A percentile compares a stretch with the other conserved stretches of the same genome.
phyloP scores from a whole-genome alignment of 352 stramenopile genomes.

The Elongisporangium prolatum region DNA sequence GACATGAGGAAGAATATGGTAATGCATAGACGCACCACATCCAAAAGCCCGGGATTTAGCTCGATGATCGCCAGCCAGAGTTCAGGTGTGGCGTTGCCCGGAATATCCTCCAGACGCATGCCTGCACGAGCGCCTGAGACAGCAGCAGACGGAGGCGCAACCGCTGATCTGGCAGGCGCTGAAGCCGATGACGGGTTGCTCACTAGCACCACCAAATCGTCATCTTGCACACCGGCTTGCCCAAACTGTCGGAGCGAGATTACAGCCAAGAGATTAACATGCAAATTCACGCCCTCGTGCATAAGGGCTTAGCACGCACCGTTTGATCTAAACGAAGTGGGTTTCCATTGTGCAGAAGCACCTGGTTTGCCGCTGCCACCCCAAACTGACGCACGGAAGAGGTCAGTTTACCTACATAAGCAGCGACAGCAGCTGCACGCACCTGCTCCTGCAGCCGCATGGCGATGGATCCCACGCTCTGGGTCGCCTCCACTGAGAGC shows the following conservation, averaged over 20 bases:
- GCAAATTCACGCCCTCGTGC: background rate
- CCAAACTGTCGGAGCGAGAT: constrained; percentile 41
- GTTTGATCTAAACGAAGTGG: constrained; percentile 47
- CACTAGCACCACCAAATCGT: constrained; percentile 73
- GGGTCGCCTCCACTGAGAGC: constrained; percentile 41
- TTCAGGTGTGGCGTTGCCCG: constrained; percentile 63
- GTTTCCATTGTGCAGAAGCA: constrained; percentile 61
- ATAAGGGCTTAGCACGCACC: constrained; percentile 16
- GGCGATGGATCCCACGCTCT: constrained; percentile 36
- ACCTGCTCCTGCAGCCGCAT: constrained; percentile 55
- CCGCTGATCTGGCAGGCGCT: constrained; percentile 1
- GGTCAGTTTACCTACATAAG: background rate
- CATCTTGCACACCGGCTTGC: constrained; percentile 55
- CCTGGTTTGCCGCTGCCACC: constrained; percentile 42
- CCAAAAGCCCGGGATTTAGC: constrained; percentile 69
- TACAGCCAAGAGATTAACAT: background rate
- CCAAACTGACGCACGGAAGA: constrained; percentile 36
- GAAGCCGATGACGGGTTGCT: constrained; percentile 22
- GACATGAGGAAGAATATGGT: too few species aligned
- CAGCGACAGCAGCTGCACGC: background rate
- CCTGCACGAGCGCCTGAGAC: constrained; percentile 31
- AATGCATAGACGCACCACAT: constrained; percentile 42
- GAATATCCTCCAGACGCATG: constrained; percentile 80
- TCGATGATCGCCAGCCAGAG: constrained; percentile 80
- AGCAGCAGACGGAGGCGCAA: constrained; percentile 9